phyloP scores from a whole-genome alignment of 2,329 filamentous ascomycete species.

The Mariannaea sp. region DNA sequence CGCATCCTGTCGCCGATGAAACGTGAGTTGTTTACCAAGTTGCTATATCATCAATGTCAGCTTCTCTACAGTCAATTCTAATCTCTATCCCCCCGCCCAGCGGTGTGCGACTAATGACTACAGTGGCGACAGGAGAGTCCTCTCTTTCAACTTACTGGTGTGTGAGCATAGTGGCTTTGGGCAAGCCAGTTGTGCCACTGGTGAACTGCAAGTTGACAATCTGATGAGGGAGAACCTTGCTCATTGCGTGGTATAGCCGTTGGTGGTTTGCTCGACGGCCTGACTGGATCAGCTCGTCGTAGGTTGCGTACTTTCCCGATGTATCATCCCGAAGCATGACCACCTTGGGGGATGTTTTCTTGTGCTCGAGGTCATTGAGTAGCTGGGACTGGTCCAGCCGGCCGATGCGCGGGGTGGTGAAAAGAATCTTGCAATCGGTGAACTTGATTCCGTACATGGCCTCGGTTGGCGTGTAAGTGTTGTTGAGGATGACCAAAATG shows the following conservation, averaged over 20 bases:
- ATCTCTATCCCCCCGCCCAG: neutral
- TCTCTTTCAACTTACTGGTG: slow-evolving; percentile 58
- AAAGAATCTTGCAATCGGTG: slow-evolving; percentile 73
- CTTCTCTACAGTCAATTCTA: neutral
- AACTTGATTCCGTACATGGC: slow-evolving; percentile 73
- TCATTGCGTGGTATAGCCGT: slow-evolving; percentile 57
- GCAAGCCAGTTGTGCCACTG: slow-evolving; percentile 73
- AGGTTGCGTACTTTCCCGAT: slow-evolving; percentile 60
- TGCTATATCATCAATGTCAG: slow-evolving; percentile 44
- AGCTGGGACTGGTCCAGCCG: slow-evolving; percentile 66
- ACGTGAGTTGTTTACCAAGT: slow-evolving; percentile 67
- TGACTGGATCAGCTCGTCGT: slow-evolving; percentile 60
- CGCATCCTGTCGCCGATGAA: slow-evolving; percentile 78
- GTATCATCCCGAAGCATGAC: slow-evolving; percentile 63
- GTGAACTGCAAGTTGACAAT: slow-evolving; percentile 79
- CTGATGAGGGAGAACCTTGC: slow-evolving; percentile 64
- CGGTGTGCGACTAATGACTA: neutral
- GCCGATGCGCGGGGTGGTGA: slow-evolving; percentile 72
- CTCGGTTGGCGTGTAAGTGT: slow-evolving; percentile 78
- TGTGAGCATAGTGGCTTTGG: slow-evolving; percentile 76
- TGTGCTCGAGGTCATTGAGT: slow-evolving; percentile 56
- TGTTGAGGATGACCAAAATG: slow-evolving; percentile 78
- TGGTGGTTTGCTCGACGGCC: slow-evolving; percentile 56
- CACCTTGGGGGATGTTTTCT: slow-evolving; percentile 54
- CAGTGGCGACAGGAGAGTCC: neutral